A percentile compares a stretch with the other conserved stretches of the same genome.
These are phyloP conservation scores for Bocquillonia castaneifolia DNA, from an alignment of 441 rosid species.

Conservation along the genomic window DNA sequence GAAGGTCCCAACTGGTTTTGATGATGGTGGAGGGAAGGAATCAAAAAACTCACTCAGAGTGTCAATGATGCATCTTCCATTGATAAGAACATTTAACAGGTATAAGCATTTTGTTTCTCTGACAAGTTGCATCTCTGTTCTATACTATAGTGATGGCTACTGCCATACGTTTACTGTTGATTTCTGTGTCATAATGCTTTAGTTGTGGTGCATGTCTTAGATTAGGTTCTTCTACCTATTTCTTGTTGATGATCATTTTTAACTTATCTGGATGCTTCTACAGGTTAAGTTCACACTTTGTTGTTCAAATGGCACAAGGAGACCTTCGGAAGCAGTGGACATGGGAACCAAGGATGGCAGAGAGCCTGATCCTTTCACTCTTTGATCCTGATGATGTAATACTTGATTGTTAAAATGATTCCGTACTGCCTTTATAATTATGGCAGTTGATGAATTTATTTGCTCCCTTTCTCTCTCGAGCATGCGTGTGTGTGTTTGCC, in stretches of 20 bases:
- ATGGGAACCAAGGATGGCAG: conserved; percentile 93
- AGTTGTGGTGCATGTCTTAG: conserved; percentile 8
- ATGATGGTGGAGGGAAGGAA: conserved; percentile 84
- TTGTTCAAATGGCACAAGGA: conserved; percentile 61
- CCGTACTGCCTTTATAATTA: conserved; percentile 3
- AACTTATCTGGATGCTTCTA: conserved; percentile 27
- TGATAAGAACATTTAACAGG: conserved; percentile 81
- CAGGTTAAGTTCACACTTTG: conserved; percentile 80
- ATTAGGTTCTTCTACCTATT: conserved; percentile 14
- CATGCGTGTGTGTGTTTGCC: too few species aligned
- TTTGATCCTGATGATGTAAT: conserved; percentile 88
- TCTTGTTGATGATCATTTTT: conserved; percentile 4
- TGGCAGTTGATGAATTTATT: neutral
- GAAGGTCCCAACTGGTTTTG: conserved; percentile 90
- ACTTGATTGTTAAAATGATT: conserved; percentile 16
- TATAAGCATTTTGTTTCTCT: conserved; percentile 18
- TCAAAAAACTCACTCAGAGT: conserved; percentile 82
- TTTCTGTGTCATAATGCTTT: neutral
- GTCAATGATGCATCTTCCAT: conserved; percentile 63
- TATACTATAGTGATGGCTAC: conserved; percentile 6
- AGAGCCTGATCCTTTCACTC: conserved; percentile 81
- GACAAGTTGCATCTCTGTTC: conserved; percentile 8
- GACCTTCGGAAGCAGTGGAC: conserved; percentile 79
- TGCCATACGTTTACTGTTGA: conserved; percentile 12
- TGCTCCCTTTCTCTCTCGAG: neutral